Conservation (phyloP, 139 green algal genomes). For the Medakamo hakoo region DNA sequence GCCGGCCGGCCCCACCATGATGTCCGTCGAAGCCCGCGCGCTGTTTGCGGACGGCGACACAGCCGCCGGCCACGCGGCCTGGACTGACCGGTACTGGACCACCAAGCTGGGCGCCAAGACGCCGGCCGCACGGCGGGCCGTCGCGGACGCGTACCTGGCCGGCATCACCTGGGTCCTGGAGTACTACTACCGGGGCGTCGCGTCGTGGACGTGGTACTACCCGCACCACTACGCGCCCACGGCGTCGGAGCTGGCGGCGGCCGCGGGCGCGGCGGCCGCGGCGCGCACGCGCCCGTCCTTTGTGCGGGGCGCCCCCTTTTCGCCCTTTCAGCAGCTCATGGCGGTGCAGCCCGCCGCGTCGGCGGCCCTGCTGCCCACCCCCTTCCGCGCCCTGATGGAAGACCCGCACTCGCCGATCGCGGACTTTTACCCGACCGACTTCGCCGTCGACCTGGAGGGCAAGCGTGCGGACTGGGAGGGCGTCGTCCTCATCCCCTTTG, state of each 20-base stretch:
- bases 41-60: constrained; percentile 55
- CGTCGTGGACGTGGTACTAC: constrained; percentile 89
- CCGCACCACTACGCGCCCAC: constrained; percentile 84
- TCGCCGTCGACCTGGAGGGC: constrained; percentile 75
- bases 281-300: constrained; percentile 24
- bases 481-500: constrained; percentile 57
- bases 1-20: constrained; percentile 58
- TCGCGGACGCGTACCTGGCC: constrained; percentile 41
- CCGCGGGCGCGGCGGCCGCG: constrained; percentile 7
- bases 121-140: constrained; percentile 5
- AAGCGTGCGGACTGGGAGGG: constrained; percentile 88
- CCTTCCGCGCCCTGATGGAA: constrained; percentile 64
- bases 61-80: constrained; percentile 35
- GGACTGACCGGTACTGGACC: constrained; percentile 67
- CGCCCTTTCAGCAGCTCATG: constrained; percentile 81
- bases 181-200: constrained; percentile 88
- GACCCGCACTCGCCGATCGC: constrained; percentile 57
- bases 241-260: constrained; percentile 37
- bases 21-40: constrained; percentile 47
- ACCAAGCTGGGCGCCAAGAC: constrained; percentile 58
- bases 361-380: constrained; percentile 47
- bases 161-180: constrained; percentile 84
- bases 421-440: constrained; percentile 73
- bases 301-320: constrained; percentile 56
- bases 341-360: constrained; percentile 62